Conservation (phyloP, 371 early-diverging fungal species). For the Choanephora cucurbitarum region DNA sequence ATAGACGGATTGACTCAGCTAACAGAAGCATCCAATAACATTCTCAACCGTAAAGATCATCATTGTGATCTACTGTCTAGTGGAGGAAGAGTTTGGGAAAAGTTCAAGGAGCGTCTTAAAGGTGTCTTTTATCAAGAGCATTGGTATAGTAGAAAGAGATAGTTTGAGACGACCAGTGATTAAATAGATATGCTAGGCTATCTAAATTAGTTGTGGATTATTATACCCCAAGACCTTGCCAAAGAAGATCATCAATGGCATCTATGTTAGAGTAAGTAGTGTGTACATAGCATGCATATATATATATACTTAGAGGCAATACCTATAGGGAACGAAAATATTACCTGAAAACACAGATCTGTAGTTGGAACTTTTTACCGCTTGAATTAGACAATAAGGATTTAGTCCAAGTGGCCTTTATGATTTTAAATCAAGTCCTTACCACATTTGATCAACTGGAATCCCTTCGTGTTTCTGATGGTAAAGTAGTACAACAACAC, state of each 20-base stretch:
- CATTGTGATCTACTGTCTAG: no score
- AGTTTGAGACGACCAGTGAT: background rate
- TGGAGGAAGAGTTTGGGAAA: conserved; percentile 32
- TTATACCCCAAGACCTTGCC: conserved; percentile 41
- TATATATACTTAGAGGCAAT: conserved; percentile 2
- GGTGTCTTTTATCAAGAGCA: conserved; percentile 35
- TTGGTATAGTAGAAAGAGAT: conserved; percentile 14
- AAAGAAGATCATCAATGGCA: conserved; percentile 20
- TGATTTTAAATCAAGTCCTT: conserved; percentile 64
- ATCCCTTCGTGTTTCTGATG: conserved; percentile 56
- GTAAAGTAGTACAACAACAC: conserved; percentile 39
- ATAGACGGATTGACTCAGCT: conserved; percentile 1
- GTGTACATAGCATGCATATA: background rate
- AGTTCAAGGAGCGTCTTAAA: conserved; percentile 38
- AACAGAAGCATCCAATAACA: conserved; percentile 1
- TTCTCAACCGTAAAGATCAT: background rate
- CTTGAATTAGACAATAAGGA: conserved; percentile 62
- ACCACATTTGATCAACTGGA: conserved; percentile 52
- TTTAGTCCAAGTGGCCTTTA: conserved; percentile 61
- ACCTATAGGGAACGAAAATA: conserved; percentile 45
- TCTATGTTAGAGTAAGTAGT: conserved; percentile 21
- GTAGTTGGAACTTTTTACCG: conserved; percentile 68
- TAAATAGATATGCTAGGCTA: no score
- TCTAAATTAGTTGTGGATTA: conserved; percentile 35
- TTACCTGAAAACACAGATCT: conserved; percentile 44